Percentiles rank a stretch among this genome's conserved stretches.
Conservation (phyloP, 768 basidiomycete genomes). For the Lyophyllum decastes region DNA sequence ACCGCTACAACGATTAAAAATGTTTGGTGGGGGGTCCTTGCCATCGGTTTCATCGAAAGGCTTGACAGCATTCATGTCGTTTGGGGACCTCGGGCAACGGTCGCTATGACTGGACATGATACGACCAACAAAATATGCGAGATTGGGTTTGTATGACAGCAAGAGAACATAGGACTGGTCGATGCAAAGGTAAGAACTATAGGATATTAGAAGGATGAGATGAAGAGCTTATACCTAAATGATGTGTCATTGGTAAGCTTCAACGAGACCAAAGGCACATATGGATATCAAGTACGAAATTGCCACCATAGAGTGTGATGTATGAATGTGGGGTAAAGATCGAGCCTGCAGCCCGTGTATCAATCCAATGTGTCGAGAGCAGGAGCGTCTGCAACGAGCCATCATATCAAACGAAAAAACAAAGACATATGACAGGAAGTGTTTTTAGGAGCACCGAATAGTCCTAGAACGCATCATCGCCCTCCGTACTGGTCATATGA, state of each 20-base stretch:
- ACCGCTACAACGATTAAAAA: too few relatives aligned
- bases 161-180: slow-evolving; percentile 3
- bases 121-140: not conserved
- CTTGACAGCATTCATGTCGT: not conserved
- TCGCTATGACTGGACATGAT: not conserved
- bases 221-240: not conserved
- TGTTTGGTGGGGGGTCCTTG: too few relatives aligned
- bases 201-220: slow-evolving; percentile 11
- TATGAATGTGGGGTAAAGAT: slow-evolving; percentile 11
- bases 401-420: slow-evolving; percentile 6
- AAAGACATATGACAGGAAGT: not conserved
- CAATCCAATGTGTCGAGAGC: slow-evolving; percentile 13
- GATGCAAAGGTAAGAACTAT: not conserved
- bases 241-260: not conserved
- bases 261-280: slow-evolving; percentile 4
- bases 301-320: slow-evolving; percentile 8
- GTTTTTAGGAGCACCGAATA: slow-evolving; percentile 2
- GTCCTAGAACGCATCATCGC: slow-evolving; percentile 6
- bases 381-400: slow-evolving; percentile 6
- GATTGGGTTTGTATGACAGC: slow-evolving; percentile 1
- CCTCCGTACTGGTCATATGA: slow-evolving; percentile 30
- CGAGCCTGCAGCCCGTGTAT: slow-evolving; percentile 9
- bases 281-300: slow-evolving; percentile 3
- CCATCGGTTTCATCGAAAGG: not conserved
- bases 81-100: not conserved